Base-by-base conservation (phyloP, 495 filamentous ascomycete species). In the Parachaetomium inaequale region DNA sequence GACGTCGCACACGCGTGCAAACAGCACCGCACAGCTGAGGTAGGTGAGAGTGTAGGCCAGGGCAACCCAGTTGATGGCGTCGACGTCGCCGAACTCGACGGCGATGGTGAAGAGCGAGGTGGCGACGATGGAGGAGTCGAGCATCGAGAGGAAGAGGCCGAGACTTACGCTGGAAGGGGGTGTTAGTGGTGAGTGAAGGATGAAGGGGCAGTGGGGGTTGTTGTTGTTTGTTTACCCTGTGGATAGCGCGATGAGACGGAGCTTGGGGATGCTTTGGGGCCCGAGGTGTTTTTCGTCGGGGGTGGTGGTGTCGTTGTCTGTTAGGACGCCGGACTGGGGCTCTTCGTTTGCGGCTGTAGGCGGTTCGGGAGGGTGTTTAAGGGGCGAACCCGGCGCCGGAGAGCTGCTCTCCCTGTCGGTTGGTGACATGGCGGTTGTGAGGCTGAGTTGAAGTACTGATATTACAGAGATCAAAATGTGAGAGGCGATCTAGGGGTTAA, bases 1-100 rank as follows among this genome's bases (percentile, higher is more conserved):
- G 15, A 84, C 70, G 62, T 86, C 84, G 49, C 79, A 81, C 10
- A 83, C 59, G 31, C 79, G 78, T 4, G 81, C 74, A 31, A 78
- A 79, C 31, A 85, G 70, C 2, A 83, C 76, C 3, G 72, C 73
- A 43, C 70, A 78, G 42, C 78, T 71, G 47, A 81, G 67, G 55
- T 79, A 82, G 14, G 77, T 58, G 12, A 82, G 64, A 0, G 73
- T 73, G 63, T 82, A 82, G 19, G 77, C 68, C 45, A 82, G 63
- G 0, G 75, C 74, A 0, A 81, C 75, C 79, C 80, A 81, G 59
- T 79, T 81, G 47, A 79, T 72, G 26, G 51, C 52, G 17, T 62
- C 64, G 23, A 74, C 59, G 17, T 67, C 67, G 8, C 64, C 42
- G 47, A 82, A 77, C 31, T 82, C 75, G 29, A 40, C 54, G 19